Base-by-base conservation (phyloP, 129 eudicot genomes). In the Pittosporum tobira region DNA sequence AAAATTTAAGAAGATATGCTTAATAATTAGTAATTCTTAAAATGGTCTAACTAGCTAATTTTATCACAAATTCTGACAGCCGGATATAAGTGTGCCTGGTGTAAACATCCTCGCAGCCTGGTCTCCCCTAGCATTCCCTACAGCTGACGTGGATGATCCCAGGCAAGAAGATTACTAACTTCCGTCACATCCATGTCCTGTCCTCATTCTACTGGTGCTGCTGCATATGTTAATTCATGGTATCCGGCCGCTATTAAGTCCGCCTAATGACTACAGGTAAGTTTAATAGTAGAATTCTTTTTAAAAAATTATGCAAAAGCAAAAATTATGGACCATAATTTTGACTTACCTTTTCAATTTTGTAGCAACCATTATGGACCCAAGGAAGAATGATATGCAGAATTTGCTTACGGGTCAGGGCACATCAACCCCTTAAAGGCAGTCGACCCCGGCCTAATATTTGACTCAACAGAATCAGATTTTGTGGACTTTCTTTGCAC, bases 381-480 rank as follows among this genome's bases (percentile, higher is more conserved):
- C 76, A 14, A 65, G 36, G 22, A 65, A 59, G 54, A 57, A 71
- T 23, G 65, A 46, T 3, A 71, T 40, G 63, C 43, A 9, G 69
- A 66, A 34, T 73, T 67, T 22, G 64, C 66, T 10, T 67, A 73
- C 23, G 73, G 79, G 6, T 56, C 79, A 12, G 73, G 73, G 4
- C 73, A 67, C 20, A 67, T 73, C 48, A 48, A 67, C 56, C 79
- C 79, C 5, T 21, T 27, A 2, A 28, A 29, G 8, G 79, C 75
- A 13, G 24, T 47, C 0, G 29, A 73, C 55, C 79, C 73, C 4
- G 70, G 80, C 12, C 80, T 75, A n/a, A 54, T 75, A 2, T 75
- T 30, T 34, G 67, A 75, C 43, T 46, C 67, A 42, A 44, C 75
- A 4, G 71, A 63, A 40, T 63, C 59, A 51, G 75, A 75, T 36